Conservation (phyloP, 2,329 filamentous ascomycete genomes). For the Cladobotryum protrusum region DNA sequence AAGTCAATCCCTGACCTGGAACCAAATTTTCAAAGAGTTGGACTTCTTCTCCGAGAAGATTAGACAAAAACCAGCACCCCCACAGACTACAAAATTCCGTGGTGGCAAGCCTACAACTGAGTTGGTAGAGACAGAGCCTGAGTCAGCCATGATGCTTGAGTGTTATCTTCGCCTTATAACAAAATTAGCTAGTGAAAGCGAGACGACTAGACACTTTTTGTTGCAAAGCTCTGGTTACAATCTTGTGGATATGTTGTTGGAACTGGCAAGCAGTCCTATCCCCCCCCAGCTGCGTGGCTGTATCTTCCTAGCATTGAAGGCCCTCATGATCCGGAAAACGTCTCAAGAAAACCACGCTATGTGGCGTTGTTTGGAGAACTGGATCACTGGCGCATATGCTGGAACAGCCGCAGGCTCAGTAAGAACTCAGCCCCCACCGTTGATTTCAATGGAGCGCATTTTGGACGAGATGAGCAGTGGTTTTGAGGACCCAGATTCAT, state of each 20-base stretch:
- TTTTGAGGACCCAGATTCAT: constrained; percentile 80
- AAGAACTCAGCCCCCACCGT: constrained; percentile 27
- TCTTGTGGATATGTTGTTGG: constrained; percentile 68
- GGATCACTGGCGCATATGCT: constrained; percentile 59
- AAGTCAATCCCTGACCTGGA: constrained; percentile 82
- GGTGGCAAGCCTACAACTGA: constrained; percentile 56
- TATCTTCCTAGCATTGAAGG: constrained; percentile 71
- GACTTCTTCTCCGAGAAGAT: constrained; percentile 76
- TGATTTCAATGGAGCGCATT: constrained; percentile 54
- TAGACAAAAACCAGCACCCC: constrained; percentile 58
- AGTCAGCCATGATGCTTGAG: constrained; percentile 94
- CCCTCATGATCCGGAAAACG: constrained; percentile 70
- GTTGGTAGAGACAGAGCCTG: constrained; percentile 74
- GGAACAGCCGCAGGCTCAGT: constrained; percentile 27
- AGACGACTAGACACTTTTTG: constrained; percentile 65
- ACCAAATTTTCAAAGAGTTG: constrained; percentile 86
- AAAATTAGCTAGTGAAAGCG: constrained; percentile 71
- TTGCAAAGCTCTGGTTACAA: constrained; percentile 59
- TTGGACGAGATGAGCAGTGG: constrained; percentile 68
- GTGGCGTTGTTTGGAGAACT: constrained; percentile 76
- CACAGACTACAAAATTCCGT: constrained; percentile 39
- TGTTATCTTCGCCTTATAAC: constrained; percentile 85
- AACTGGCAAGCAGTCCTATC: constrained; percentile 70
- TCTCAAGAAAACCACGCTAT: constrained; percentile 61
- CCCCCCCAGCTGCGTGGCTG: constrained; percentile 74